Base-by-base conservation (phyloP, 176 grass and related monocot genomes). In the Zoysia pacifica region DNA sequence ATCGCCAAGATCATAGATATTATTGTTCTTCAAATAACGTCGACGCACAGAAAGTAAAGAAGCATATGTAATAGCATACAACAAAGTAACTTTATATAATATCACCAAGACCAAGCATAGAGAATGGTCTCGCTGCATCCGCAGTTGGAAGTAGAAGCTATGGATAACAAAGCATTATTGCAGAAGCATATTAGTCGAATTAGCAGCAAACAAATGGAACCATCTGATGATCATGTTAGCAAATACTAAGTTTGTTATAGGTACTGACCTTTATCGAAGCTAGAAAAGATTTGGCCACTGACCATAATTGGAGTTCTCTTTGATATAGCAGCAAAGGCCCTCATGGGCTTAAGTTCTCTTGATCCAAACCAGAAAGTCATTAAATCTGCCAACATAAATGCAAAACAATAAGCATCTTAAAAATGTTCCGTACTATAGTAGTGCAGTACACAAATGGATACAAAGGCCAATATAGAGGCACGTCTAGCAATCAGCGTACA, bases 221-320 rank as follows among this genome's bases (percentile, higher is more conserved):
- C 18, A 52, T 53, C 58, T 37, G 18, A 11, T 0, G 2, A 50
- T 46, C 38, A 46, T 36, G 12, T 40, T 40, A 63, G 52, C 79
- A 69, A 67, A 48, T 3, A 52, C 5, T 44, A 9, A 67, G 37
- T 63, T 28, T 13, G 75, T 12, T 60, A 2, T 49, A 4, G 4
- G 10, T 16, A 73, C 71, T 42, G 49, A 94, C 91, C 91, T 97
- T 97, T 81, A 97, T 97, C 1, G 94, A 91, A 79, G 94, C 94
- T 88, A 94, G 87, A 88, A 97, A 97, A 48, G 94, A 97, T 90
- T 94, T 97, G 67, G 94, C 94, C 83, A 92, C 91, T 94, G 85
- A 91, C 89, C 91, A 97, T 97, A 65, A 94, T 91, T 9, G 91
- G 89, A 48, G 94, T 97, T 28, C 28, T 28, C 28, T 28, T 28